Base-by-base conservation (phyloP, 306 rosid genomes). In the Cicer bijugum region DNA sequence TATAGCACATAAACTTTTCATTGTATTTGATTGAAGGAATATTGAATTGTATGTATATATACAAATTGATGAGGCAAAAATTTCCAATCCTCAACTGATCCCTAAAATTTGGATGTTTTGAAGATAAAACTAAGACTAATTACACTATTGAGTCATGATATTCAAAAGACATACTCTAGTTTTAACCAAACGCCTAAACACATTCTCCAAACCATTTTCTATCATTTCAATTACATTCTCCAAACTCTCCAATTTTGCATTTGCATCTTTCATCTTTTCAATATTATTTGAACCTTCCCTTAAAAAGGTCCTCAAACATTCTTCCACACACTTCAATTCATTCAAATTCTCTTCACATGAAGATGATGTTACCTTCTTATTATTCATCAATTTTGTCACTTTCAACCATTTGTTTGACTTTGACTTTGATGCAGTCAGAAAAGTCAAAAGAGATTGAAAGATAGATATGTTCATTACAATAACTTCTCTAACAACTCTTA, bases 101-200 rank as follows among this genome's bases (percentile, higher is more conserved):
- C 74, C 16, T 23, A 44, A 40, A 20, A 76, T 23, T 46, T 60
- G 39, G 78, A 74, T 45, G 16, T 20, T 6, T 59, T 69, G 71
- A 16, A 69, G 45, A 48, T 6, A 53, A 6, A 20, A 75, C 14
- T 12, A 9, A 14, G 69, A 43, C 19, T 12, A 52, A 35, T 4
- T 17, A 10, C 19, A 38, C 50, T 83, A 88, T 44, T 86, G 89
- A 51, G 91, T 83, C 69, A 85, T 75, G 28, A 88, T 81, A 84
- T 92, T 92, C 80, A 89, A 75, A 52, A 92, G 86, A 8, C 70
- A 75, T n/a, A 85, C 78, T 78, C 97, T 92, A 1, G 83, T 67
- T 61, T 82, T 92, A 7, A 89, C 80, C 86, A 92, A 68, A 67
- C 74, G 76, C 87, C 88, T 86, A 76, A 84, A 89, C 11, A 89